phyloP scores from a whole-genome alignment of 2,329 filamentous ascomycete genomes.

The Apiospora malaysiana region DNA sequence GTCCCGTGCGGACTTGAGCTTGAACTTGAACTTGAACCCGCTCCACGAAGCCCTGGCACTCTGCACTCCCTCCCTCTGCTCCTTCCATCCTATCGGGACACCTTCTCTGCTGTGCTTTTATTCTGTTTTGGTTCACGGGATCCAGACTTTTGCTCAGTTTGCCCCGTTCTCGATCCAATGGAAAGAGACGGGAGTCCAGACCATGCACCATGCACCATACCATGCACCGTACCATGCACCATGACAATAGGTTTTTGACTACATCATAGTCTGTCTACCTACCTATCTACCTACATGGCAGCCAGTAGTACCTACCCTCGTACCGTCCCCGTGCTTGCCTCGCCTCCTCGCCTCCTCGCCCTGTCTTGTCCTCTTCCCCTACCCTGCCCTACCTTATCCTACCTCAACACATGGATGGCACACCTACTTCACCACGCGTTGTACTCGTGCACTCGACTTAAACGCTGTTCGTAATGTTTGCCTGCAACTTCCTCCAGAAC shows the following conservation, averaged over 20 bases:
- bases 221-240: neutral
- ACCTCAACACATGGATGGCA: neutral
- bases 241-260: too few species aligned
- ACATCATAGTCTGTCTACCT: neutral
- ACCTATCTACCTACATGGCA: neutral
- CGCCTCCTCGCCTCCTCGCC: neutral
- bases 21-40: neutral
- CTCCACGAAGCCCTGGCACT: neutral
- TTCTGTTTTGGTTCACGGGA: neutral
- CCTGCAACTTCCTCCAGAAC: neutral
- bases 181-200: neutral
- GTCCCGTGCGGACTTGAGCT: neutral
- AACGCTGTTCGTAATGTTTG: neutral
- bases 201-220: neutral
- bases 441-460: conserved; percentile 5
- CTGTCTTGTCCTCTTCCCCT: neutral
- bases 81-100: neutral
- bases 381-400: neutral
- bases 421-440: neutral
- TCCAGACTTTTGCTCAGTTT: neutral
- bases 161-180: conserved; percentile 12
- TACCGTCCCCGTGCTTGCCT: neutral
- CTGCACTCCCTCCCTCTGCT: neutral
- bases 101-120: neutral
- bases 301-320: neutral